A percentile compares a stretch with the other conserved stretches of the same genome.
phyloP scores from a whole-genome alignment of 1,139 yeast species.

The Hanseniaspora sp. region DNA sequence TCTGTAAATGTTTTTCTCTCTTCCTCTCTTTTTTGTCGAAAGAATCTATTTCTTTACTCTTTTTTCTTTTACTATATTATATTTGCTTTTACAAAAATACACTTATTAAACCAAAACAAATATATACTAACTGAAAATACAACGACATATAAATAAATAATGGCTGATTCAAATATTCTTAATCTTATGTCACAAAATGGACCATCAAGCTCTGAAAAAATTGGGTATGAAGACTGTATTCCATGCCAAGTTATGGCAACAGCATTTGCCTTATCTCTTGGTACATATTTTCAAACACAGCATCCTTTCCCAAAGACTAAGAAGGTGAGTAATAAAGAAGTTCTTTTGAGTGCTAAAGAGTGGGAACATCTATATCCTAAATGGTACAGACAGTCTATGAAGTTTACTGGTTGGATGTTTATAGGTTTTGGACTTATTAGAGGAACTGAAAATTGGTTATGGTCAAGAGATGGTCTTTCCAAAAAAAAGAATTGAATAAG shows the following conservation, averaged over 20 bases:
- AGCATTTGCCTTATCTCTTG: constrained; percentile 45
- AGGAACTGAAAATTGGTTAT: constrained; percentile 45
- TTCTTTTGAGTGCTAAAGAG: constrained; percentile 28
- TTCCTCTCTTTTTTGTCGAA: too few relatives aligned
- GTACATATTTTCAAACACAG: constrained; percentile 47
- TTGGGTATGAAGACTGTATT: constrained; percentile 52
- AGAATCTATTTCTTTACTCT: too few relatives aligned
- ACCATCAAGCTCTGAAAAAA: constrained; percentile 24
- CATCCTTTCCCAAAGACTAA: constrained; percentile 36
- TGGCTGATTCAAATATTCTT: constrained; percentile 6
- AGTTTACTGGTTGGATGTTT: constrained; percentile 42
- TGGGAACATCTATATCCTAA: constrained; percentile 36
- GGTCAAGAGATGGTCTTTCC: constrained; percentile 31
- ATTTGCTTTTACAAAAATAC: too few relatives aligned
- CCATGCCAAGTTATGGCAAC: constrained; percentile 59
- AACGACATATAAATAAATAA: too few relatives aligned
- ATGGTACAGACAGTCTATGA: constrained; percentile 49
- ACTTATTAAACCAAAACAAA: too few relatives aligned
- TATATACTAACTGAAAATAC: too few relatives aligned
- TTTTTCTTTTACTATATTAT: too few relatives aligned
- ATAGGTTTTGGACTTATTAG: constrained; percentile 47
- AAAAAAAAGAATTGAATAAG: constrained; percentile 10
- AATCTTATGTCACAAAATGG: neutral
- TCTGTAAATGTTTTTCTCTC: too few relatives aligned
- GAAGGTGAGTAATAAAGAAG: constrained; percentile 24